Conservation (phyloP, 1,139 yeast species). For the Diutina siamensis region DNA sequence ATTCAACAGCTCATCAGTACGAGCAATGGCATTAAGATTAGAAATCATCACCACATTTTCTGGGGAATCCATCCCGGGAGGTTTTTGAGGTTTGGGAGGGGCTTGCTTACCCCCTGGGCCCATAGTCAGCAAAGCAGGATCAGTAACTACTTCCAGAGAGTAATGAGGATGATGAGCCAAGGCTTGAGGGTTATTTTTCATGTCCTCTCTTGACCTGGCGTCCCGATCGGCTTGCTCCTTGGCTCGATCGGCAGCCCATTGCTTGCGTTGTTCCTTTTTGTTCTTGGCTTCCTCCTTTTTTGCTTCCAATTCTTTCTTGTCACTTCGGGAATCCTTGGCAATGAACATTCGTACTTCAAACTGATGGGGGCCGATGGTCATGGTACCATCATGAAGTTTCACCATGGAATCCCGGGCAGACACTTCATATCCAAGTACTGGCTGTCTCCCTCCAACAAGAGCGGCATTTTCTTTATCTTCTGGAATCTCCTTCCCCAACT, state of each 20-base stretch:
- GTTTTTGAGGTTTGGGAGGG: conserved; percentile 12
- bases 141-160: not conserved
- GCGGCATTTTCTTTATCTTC: conserved; percentile 11
- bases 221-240: not conserved
- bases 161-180: not conserved
- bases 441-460: conserved; percentile 20
- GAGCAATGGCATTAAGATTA: conserved; percentile 72
- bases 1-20: conserved; percentile 54
- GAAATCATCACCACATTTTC: conserved; percentile 74
- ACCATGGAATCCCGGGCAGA: conserved; percentile 82
- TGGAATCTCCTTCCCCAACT: conserved; percentile 17
- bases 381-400: conserved; percentile 64
- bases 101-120: not conserved
- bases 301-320: conserved; percentile 12
- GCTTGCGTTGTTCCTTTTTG: conserved; percentile 18
- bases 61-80: conserved; percentile 41
- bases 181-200: not conserved
- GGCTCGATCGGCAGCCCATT: conserved; percentile 11
- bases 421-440: conserved; percentile 34
- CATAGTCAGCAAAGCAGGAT: conserved; percentile 1
- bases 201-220: not conserved
- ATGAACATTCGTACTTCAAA: conserved; percentile 72
- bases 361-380: conserved; percentile 73
- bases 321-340: conserved; percentile 59
- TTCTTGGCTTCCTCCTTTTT: conserved; percentile 17